Evolutionary conservation across 164 flowering plant species (phyloP).

Genomic region (Tinospora cordifolia): DNA sequence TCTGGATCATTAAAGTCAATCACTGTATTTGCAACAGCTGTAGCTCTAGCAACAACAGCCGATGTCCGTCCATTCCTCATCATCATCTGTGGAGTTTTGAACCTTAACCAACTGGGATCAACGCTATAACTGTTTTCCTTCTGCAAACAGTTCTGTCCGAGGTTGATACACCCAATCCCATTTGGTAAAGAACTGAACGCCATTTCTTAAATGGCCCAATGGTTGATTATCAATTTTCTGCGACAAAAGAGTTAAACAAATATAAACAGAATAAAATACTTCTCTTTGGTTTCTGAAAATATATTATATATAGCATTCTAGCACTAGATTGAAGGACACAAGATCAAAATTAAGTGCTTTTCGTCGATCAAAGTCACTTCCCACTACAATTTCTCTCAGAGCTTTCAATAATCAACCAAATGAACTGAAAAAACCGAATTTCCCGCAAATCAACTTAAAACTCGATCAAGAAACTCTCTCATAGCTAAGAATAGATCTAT

Average conservation of each 20-base stretch:
- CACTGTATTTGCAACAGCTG: conserved; percentile 16
- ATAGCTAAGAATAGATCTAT: no score
- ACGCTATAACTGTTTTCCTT: conserved; percentile 5
- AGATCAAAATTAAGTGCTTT: no score
- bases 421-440: no score
- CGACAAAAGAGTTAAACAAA: neutral
- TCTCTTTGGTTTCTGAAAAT: no score
- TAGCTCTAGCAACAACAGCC: conserved; percentile 12
- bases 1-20: conserved; percentile 24
- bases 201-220: conserved; percentile 16
- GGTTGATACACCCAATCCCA: conserved; percentile 10
- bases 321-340: no score
- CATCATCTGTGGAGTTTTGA: conserved; percentile 1
- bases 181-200: conserved; percentile 19
- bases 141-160: conserved; percentile 9
- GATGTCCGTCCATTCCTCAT: conserved; percentile 9
- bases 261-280: neutral
- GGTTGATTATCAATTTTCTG: neutral
- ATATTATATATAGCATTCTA: no score
- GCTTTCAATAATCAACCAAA: no score
- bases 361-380: no score
- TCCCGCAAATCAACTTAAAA: no score
- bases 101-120: conserved; percentile 9
- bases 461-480: no score
- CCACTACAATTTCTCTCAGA: no score